Conservation (phyloP, 1,284 basidiomycete genomes). For the Apiotrichum gamsii region DNA sequence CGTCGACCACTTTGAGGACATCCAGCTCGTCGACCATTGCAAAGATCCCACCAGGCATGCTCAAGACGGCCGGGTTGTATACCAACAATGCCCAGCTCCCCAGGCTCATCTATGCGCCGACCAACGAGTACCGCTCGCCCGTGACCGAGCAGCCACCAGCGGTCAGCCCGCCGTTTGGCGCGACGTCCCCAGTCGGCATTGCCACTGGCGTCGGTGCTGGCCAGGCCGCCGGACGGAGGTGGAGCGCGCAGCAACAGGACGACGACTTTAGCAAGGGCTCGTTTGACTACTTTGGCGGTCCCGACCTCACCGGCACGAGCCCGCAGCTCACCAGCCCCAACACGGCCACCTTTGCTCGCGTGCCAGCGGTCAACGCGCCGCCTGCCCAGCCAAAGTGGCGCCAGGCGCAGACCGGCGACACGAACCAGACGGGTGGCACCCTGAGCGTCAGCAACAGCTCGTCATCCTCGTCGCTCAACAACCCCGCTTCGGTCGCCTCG, state of each 20-base stretch:
- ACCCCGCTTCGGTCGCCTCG: slow-evolving; percentile 23
- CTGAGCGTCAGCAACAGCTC: slow-evolving; percentile 16
- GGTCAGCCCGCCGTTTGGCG: slow-evolving; percentile 23
- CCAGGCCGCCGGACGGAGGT: slow-evolving; percentile 18
- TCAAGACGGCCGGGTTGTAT: slow-evolving; percentile 62
- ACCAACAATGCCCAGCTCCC: slow-evolving; percentile 45
- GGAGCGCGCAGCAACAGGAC: slow-evolving; percentile 41
- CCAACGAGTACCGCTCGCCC: slow-evolving; percentile 45
- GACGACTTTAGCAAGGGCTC: slow-evolving; percentile 51
- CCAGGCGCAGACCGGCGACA: slow-evolving; percentile 27
- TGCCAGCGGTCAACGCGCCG: slow-evolving; percentile 32
- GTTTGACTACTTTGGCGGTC: slow-evolving; percentile 60
- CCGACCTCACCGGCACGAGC: slow-evolving; percentile 47
- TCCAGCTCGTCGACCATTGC: slow-evolving; percentile 62
- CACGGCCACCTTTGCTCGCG: slow-evolving; percentile 13
- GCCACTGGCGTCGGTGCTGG: slow-evolving; percentile 31
- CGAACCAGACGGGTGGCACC: background rate
- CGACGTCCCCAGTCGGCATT: slow-evolving; percentile 24
- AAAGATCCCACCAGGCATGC: slow-evolving; percentile 83
- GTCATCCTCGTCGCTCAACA: slow-evolving; percentile 25
- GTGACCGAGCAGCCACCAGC: slow-evolving; percentile 9
- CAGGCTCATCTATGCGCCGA: slow-evolving; percentile 66
- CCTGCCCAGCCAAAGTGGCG: slow-evolving; percentile 45
- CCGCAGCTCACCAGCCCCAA: background rate
- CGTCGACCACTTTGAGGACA: slow-evolving; percentile 27